phyloP scores from a whole-genome alignment of 768 basidiomycete species.

The Hygrophoropsis aurantiaca region DNA sequence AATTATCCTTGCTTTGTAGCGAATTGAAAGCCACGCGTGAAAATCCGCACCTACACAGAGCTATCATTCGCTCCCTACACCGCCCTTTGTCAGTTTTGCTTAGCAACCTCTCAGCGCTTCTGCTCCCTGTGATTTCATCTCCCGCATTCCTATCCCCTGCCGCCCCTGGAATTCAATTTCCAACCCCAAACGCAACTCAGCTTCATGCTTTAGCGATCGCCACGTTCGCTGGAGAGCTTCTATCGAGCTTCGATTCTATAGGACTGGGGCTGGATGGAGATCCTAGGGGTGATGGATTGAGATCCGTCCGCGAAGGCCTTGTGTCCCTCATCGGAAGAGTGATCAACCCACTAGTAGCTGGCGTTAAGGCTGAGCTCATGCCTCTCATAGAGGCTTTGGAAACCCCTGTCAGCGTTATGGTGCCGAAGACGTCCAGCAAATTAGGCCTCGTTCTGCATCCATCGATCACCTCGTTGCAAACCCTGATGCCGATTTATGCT shows the following conservation, averaged over 20 bases:
- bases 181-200: slow-evolving; percentile 65
- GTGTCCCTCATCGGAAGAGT: slow-evolving; percentile 67
- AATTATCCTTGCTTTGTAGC: slow-evolving; percentile 36
- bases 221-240: slow-evolving; percentile 70
- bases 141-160: slow-evolving; percentile 55
- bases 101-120: slow-evolving; percentile 64
- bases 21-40: slow-evolving; percentile 67
- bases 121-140: slow-evolving; percentile 67
- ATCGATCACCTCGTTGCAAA: slow-evolving; percentile 58
- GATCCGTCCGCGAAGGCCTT: slow-evolving; percentile 67
- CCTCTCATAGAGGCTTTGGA: slow-evolving; percentile 67
- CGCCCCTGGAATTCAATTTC: slow-evolving; percentile 47
- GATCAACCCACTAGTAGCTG: slow-evolving; percentile 59
- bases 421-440: slow-evolving; percentile 19
- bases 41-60: slow-evolving; percentile 64
- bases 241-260: slow-evolving; percentile 68
- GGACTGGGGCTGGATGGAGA: slow-evolving; percentile 63
- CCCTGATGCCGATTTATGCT: slow-evolving; percentile 61
- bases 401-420: slow-evolving; percentile 30
- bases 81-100: slow-evolving; percentile 75
- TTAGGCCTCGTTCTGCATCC: slow-evolving; percentile 41
- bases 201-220: slow-evolving; percentile 69
- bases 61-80: slow-evolving; percentile 71
- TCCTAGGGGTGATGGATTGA: slow-evolving; percentile 65
- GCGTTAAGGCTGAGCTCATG: slow-evolving; percentile 60